A percentile compares a stretch with the other conserved stretches of the same genome.
These are phyloP conservation scores for Wickerhamomyces subpelliculosus DNA, from an alignment of 805 yeast genomes.

Conservation along the genomic window DNA sequence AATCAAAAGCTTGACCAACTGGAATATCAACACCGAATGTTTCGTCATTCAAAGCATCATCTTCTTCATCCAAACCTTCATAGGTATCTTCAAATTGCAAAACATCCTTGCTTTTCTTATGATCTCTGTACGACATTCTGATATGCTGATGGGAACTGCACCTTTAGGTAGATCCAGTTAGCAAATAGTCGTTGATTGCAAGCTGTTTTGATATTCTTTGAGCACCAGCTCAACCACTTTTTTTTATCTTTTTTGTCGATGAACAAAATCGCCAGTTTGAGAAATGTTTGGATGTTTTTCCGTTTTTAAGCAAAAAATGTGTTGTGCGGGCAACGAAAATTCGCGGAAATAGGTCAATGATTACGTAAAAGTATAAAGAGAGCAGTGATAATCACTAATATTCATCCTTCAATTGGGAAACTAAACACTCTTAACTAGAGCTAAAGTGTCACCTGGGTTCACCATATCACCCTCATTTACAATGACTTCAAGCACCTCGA, in stretches of 20 bases:
- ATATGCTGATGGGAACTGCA: too few relatives aligned
- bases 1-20: conserved; percentile 59
- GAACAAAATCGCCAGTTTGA: too few relatives aligned
- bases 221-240: neutral
- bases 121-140: conserved; percentile 13
- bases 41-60: conserved; percentile 75
- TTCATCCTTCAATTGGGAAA: neutral
- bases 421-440: neutral
- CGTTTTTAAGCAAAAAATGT: too few relatives aligned
- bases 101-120: conserved; percentile 19
- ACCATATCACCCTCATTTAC: conserved; percentile 29
- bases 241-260: neutral
- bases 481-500: conserved; percentile 19
- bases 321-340: too few relatives aligned
- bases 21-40: conserved; percentile 59
- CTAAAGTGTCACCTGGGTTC: conserved; percentile 21
- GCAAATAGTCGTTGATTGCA: neutral
- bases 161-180: too few relatives aligned
- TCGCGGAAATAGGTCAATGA: too few relatives aligned
- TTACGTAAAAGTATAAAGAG: neutral
- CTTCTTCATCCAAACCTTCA: conserved; percentile 72
- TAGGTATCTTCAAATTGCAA: conserved; percentile 81
- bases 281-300: neutral
- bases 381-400: too few relatives aligned
- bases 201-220: too few relatives aligned